Evolutionary conservation across 73 alveolate species (phyloP).

Genomic region (Halteria grandinella): DNA sequence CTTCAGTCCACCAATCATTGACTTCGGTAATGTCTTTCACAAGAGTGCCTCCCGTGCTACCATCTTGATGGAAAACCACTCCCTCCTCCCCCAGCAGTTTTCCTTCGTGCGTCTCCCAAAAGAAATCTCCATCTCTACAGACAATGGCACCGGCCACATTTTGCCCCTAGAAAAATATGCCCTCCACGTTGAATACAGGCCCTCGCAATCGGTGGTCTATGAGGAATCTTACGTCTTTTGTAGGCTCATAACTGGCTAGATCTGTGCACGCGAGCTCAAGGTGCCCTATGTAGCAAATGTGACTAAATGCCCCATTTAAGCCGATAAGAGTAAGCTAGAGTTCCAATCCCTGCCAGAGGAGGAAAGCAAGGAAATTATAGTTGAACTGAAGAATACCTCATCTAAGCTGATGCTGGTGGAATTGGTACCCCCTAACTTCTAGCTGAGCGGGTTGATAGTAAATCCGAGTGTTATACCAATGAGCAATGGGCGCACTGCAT

Average conservation of each 20-base stretch:
- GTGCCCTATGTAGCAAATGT: slow-evolving; percentile 79
- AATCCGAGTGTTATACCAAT: slow-evolving; percentile 85
- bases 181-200: slow-evolving; percentile 80
- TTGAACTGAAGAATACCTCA: slow-evolving; percentile 72
- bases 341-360: slow-evolving; percentile 80
- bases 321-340: slow-evolving; percentile 74
- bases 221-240: slow-evolving; percentile 77
- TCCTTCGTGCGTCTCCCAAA: slow-evolving; percentile 92
- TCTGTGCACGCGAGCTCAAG: slow-evolving; percentile 84
- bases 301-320: slow-evolving; percentile 75
- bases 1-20: slow-evolving; percentile 79
- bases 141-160: slow-evolving; percentile 86
- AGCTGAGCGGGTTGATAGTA: slow-evolving; percentile 76
- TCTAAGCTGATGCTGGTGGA: slow-evolving; percentile 75
- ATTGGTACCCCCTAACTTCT: slow-evolving; percentile 75
- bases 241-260: slow-evolving; percentile 80
- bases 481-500: slow-evolving; percentile 42
- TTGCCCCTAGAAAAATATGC: slow-evolving; percentile 87
- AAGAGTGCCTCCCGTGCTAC: slow-evolving; percentile 87
- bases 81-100: slow-evolving; percentile 91
- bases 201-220: slow-evolving; percentile 65
- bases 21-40: slow-evolving; percentile 85
- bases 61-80: slow-evolving; percentile 83
- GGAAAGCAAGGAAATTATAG: slow-evolving; percentile 71
- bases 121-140: slow-evolving; percentile 88